These are phyloP conservation scores for Pythium insidiosum DNA, from an alignment of 352 stramenopile genomes.

Conservation along the genomic window DNA sequence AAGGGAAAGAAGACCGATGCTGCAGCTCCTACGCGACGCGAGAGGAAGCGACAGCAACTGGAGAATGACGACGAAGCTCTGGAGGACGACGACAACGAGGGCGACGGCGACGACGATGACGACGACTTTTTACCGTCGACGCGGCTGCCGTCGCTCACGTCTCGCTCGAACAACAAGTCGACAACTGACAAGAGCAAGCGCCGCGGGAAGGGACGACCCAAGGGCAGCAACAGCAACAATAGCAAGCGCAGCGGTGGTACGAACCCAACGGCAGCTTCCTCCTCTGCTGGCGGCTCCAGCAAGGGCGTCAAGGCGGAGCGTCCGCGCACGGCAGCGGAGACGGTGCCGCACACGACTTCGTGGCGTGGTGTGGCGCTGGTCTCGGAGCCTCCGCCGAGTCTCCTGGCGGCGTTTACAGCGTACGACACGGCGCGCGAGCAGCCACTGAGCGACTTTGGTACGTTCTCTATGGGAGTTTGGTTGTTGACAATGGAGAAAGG, in stretches of 20 bases:
- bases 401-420: constrained; percentile 1
- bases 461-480: neutral
- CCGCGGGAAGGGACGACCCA: neutral
- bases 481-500: neutral
- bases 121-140: constrained; percentile 5
- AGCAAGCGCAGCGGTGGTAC: no score
- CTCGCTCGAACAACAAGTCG: no score
- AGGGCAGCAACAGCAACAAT: neutral
- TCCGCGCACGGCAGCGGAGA: constrained; percentile 14
- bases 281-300: neutral
- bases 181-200: neutral
- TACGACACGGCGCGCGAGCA: constrained; percentile 11
- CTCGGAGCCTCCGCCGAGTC: constrained; percentile 2
- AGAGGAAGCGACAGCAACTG: neutral
- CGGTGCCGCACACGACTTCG: constrained; percentile 13
- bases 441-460: constrained; percentile 15
- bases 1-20: no score
- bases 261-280: no score
- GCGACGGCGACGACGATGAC: constrained; percentile 8
- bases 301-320: no score
- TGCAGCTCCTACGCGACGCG: no score
- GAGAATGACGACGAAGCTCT: constrained; percentile 1
- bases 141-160: no score
- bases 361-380: constrained; percentile 4
- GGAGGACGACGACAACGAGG: no score